phyloP scores from a whole-genome alignment of 495 filamentous ascomycete species.

The Penicillium crystallinum region DNA sequence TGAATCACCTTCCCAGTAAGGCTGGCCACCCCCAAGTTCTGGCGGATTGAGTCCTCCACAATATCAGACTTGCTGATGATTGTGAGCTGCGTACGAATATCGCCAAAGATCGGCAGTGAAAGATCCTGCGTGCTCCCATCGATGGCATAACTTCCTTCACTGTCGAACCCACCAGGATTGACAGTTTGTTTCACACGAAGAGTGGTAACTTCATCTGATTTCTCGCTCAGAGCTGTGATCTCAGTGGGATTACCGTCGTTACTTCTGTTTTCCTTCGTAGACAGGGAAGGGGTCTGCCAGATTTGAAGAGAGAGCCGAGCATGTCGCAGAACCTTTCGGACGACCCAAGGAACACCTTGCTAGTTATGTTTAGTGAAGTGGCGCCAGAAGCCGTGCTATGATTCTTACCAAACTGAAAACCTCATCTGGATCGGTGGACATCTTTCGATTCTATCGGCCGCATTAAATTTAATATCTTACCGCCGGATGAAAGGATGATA shows the following conservation, averaged over 20 bases:
- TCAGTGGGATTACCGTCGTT: not conserved
- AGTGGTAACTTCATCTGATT: not conserved
- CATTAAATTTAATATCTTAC: not conserved
- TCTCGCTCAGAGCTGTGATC: not conserved
- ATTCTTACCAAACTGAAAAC: constrained; percentile 13
- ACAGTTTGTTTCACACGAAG: constrained; percentile 16
- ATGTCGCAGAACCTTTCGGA: constrained; percentile 11
- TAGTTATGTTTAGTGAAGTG: not conserved
- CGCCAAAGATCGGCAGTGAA: constrained; percentile 18
- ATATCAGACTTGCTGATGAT: constrained; percentile 5
- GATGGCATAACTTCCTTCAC: constrained; percentile 7
- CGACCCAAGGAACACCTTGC: constrained; percentile 21
- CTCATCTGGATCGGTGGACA: constrained; percentile 18
- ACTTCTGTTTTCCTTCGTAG: not conserved
- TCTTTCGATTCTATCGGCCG: constrained; percentile 12
- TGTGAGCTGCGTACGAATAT: constrained; percentile 10
- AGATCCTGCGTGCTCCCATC: constrained; percentile 7
- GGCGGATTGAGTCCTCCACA: constrained; percentile 7
- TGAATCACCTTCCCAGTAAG: constrained; percentile 10
- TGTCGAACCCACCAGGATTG: constrained; percentile 14
- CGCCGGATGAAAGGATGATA: not conserved
- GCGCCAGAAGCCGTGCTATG: not conserved
- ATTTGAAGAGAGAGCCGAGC: constrained; percentile 14
- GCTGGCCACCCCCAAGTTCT: not conserved
- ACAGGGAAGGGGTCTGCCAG: constrained; percentile 4